Base-by-base conservation (phyloP, 306 rosid genomes). In the Lathyrus aphaca region DNA sequence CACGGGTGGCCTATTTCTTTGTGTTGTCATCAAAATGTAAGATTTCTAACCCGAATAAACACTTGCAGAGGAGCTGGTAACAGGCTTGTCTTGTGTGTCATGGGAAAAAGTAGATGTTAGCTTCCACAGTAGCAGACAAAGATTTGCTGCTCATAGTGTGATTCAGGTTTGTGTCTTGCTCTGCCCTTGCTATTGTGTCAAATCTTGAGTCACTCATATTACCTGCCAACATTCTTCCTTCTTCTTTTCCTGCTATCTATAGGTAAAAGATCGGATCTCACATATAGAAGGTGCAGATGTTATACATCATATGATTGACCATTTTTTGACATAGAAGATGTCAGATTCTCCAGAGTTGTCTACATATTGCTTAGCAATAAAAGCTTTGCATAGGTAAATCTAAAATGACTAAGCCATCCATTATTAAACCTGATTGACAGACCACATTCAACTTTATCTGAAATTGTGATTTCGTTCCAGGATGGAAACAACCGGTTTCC, bases 61-160 rank as follows among this genome's bases (percentile, higher is more conserved):
- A 72, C 62, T 54, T 79, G 85, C 88, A 95, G 99, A 85, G 82
- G 97, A 89, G 73, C 81, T 95, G 74, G 91, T 91, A 63, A 84
- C 88, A 9, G 99, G 95, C 32, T 76, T 95, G 71, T 95, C 99
- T 37, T 72, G 88, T 3, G 66, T 95, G 49, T 87, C 96, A 6
- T 95, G 99, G 99, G 93, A 95, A 73, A 95, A 95, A 74, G 82
- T 95, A 77, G 99, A 95, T 82, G 97, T 95, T 82, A 91, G 96
- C 79, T 95, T 95, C 69, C 99, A 84, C 67, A 71, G 84, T 61
- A 82, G 87, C 82, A 91, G 80, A 53, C 84, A 75, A 18, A 84
- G 88, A 69, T 89, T 86, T 85, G 96, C 99, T 74, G 95, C 99
- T 78, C 99, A 95, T 78, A 95, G 96, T 81, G 74, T 95, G 74